A percentile compares a stretch with the other conserved stretches of the same genome.
Evolutionary conservation across 495 filamentous ascomycete genomes (phyloP).

Genomic region (Aspergillus avenaceus): DNA sequence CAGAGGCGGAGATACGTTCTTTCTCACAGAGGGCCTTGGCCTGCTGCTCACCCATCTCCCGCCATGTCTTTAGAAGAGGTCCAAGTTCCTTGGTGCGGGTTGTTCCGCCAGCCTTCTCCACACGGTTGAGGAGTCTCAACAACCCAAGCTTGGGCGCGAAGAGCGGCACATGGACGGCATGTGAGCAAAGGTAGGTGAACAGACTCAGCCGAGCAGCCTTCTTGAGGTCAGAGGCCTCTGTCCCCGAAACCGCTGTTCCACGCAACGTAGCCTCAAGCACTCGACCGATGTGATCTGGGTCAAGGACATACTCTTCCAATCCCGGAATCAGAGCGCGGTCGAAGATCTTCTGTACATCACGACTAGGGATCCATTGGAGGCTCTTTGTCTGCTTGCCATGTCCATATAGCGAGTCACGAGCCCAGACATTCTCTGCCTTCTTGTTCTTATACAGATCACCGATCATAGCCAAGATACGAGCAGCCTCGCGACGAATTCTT

Average conservation of each 20-base stretch:
- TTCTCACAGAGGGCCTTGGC: slow-evolving; percentile 39
- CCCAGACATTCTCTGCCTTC: slow-evolving; percentile 43
- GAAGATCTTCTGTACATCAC: slow-evolving; percentile 57
- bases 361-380: slow-evolving; percentile 55
- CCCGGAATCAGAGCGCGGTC: slow-evolving; percentile 59
- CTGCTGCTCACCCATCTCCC: slow-evolving; percentile 39
- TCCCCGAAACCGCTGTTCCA: slow-evolving; percentile 32
- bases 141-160: slow-evolving; percentile 63
- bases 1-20: slow-evolving; percentile 57
- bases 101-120: slow-evolving; percentile 61
- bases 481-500: slow-evolving; percentile 70
- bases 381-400: slow-evolving; percentile 41
- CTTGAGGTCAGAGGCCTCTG: slow-evolving; percentile 55
- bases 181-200: slow-evolving; percentile 69
- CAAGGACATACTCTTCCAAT: slow-evolving; percentile 79
- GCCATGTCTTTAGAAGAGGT: slow-evolving; percentile 66
- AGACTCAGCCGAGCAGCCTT: slow-evolving; percentile 60
- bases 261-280: slow-evolving; percentile 56
- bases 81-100: slow-evolving; percentile 67
- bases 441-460: slow-evolving; percentile 46
- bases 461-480: slow-evolving; percentile 52
- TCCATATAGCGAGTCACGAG: slow-evolving; percentile 54
- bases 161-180: slow-evolving; percentile 63
- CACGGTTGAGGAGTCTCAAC: slow-evolving; percentile 62
- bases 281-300: slow-evolving; percentile 58